A percentile compares a stretch with the other conserved stretches of the same genome.
phyloP scores from a whole-genome alignment of 2,329 filamentous ascomycete genomes.

The Proliferodiscus dingleyae region DNA sequence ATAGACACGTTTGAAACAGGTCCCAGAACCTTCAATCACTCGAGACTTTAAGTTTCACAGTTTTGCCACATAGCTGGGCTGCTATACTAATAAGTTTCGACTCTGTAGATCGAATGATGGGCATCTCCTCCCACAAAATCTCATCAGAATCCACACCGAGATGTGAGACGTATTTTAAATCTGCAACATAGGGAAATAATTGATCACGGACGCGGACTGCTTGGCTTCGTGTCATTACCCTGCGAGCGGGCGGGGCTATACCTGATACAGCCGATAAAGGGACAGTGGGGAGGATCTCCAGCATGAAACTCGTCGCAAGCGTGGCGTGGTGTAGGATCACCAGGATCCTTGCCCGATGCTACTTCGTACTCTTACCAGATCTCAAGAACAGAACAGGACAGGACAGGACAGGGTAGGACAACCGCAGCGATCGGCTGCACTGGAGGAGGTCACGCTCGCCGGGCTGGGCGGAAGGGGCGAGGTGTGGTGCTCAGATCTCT shows the following conservation, averaged over 20 bases:
- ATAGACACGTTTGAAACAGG: constrained; percentile 4
- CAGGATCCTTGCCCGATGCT: background rate
- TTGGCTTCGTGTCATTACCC: constrained; percentile 8
- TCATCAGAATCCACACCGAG: background rate
- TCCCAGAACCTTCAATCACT: background rate
- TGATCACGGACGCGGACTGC: constrained; percentile 10
- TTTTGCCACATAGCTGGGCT: background rate
- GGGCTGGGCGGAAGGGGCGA: background rate
- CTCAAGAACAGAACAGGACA: background rate
- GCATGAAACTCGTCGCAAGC: constrained; percentile 15
- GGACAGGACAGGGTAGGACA: too few species aligned
- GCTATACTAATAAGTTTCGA: too few species aligned
- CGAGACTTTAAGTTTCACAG: background rate
- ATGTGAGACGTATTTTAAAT: constrained; percentile 4
- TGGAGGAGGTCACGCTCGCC: too few species aligned
- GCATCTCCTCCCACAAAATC: background rate
- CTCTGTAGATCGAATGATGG: background rate
- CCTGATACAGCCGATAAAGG: constrained; percentile 5
- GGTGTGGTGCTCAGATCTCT: background rate
- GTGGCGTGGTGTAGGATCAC: background rate
- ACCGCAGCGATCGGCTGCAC: too few species aligned
- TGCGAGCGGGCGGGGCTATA: constrained; percentile 1
- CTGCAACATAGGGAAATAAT: constrained; percentile 4
- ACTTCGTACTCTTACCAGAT: too few species aligned
- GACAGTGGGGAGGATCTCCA: background rate